phyloP scores from a whole-genome alignment of 805 yeast genomes.

The Ogataea glucozyma region DNA sequence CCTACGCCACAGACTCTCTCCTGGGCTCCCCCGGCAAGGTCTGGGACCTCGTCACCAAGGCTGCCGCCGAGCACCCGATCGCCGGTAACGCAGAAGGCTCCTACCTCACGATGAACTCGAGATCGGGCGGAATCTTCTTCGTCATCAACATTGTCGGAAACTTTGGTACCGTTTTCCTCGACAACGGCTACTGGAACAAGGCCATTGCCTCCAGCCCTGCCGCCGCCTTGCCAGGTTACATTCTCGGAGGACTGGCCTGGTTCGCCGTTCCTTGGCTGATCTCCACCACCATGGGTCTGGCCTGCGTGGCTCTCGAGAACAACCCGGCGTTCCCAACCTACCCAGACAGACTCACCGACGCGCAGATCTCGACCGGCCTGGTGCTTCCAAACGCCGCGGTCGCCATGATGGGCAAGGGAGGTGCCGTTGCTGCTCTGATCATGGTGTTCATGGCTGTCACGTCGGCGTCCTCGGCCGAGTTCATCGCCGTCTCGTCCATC shows the following conservation, averaged over 20 bases:
- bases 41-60: slow-evolving; percentile 68
- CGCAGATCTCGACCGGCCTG: slow-evolving; percentile 78
- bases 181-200: slow-evolving; percentile 38
- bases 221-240: slow-evolving; percentile 84
- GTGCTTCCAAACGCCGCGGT: slow-evolving; percentile 79
- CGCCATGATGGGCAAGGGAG: slow-evolving; percentile 82
- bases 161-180: slow-evolving; percentile 37
- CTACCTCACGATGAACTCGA: slow-evolving; percentile 83
- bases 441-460: slow-evolving; percentile 91
- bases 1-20: slow-evolving; percentile 65
- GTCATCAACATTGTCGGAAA: slow-evolving; percentile 88
- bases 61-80: slow-evolving; percentile 63
- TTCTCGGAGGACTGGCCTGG: slow-evolving; percentile 89
- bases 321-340: slow-evolving; percentile 77
- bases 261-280: slow-evolving; percentile 83
- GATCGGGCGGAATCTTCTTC: slow-evolving; percentile 84
- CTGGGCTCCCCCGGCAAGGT: slow-evolving; percentile 84
- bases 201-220: slow-evolving; percentile 63
- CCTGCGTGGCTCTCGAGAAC: slow-evolving; percentile 70
- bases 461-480: slow-evolving; percentile 88
- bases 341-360: slow-evolving; percentile 63
- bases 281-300: slow-evolving; percentile 86
- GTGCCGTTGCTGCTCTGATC: slow-evolving; percentile 79
- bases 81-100: slow-evolving; percentile 84
- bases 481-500: slow-evolving; percentile 83